These are phyloP conservation scores for Madurella mycetomatis DNA, from an alignment of 2,329 filamentous ascomycete genomes.

Conservation along the genomic window DNA sequence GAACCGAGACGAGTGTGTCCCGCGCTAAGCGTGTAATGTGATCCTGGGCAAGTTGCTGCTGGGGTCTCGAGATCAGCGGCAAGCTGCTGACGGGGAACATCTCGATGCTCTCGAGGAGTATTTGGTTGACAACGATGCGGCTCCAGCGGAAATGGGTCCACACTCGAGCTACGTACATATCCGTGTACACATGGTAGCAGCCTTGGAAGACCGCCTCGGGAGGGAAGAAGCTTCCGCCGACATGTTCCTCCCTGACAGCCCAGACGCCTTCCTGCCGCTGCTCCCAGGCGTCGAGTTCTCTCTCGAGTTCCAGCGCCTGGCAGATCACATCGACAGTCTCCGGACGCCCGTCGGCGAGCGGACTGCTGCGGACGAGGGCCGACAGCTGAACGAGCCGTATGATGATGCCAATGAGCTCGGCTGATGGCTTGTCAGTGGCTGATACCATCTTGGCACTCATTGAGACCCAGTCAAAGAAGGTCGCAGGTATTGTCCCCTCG, in stretches of 20 bases:
- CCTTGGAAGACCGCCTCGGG: conserved; percentile 45
- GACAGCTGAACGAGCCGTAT: conserved; percentile 39
- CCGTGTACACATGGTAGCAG: conserved; percentile 51
- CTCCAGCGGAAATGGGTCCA: conserved; percentile 59
- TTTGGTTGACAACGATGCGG: conserved; percentile 50
- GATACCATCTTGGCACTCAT: conserved; percentile 35
- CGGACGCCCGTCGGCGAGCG: conserved; percentile 36
- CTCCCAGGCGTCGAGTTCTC: conserved; percentile 39
- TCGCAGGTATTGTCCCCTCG: conserved; percentile 33
- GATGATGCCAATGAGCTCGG: conserved; percentile 39
- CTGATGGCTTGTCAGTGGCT: conserved; percentile 35
- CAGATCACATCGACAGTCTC: conserved; percentile 34
- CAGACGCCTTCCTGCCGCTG: conserved; percentile 31
- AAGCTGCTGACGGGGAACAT: conserved; percentile 37
- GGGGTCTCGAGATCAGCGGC: conserved; percentile 29
- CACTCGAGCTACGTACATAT: conserved; percentile 49
- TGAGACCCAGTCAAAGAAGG: conserved; percentile 41
- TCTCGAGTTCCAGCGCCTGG: conserved; percentile 39
- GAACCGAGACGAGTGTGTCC: conserved; percentile 43
- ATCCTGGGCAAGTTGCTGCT: conserved; percentile 31
- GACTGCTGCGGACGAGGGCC: conserved; percentile 32
- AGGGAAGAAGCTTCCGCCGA: conserved; percentile 30
- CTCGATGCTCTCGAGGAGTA: conserved; percentile 40
- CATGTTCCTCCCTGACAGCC: conserved; percentile 34
- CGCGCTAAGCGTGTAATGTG: conserved; percentile 38